Evolutionary conservation across 2,329 filamentous ascomycete species (phyloP).

Genomic region (Ceratocystis eucalypticola): DNA sequence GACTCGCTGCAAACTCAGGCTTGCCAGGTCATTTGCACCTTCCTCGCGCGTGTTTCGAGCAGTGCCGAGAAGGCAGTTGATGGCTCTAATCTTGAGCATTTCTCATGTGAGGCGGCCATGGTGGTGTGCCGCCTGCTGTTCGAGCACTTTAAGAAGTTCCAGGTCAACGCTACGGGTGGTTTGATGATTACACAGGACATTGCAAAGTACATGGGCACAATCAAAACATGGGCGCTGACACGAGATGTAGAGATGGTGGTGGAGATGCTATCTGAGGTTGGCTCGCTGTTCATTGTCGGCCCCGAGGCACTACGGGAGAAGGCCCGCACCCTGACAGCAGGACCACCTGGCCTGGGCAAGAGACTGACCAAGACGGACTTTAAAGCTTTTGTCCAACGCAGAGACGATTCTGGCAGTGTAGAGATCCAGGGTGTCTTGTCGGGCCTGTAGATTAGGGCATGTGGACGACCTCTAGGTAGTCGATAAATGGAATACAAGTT

Average conservation of each 20-base stretch:
- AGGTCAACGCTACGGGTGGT: conserved; percentile 82
- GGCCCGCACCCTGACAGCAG: conserved; percentile 43
- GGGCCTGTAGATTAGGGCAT: conserved; percentile 33
- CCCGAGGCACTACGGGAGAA: conserved; percentile 63
- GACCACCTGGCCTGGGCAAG: conserved; percentile 32
- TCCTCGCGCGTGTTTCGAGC: conserved; percentile 55
- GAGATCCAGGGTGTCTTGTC: conserved; percentile 75
- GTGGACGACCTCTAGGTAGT: neutral
- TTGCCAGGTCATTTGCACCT: conserved; percentile 67
- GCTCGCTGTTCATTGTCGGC: conserved; percentile 88
- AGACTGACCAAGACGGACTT: conserved; percentile 56
- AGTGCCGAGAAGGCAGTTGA: conserved; percentile 57
- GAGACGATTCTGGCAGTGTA: conserved; percentile 69
- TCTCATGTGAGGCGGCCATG: conserved; percentile 72
- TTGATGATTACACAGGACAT: conserved; percentile 95
- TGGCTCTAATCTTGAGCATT: conserved; percentile 67
- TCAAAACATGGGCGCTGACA: conserved; percentile 67
- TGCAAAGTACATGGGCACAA: conserved; percentile 75
- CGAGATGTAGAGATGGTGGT: conserved; percentile 56
- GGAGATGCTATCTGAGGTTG: conserved; percentile 83
- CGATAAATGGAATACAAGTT: neutral
- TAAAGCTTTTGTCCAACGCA: conserved; percentile 67
- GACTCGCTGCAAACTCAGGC: conserved; percentile 77
- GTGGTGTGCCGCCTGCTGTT: conserved; percentile 67
- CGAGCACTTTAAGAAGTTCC: conserved; percentile 88